phyloP scores from a whole-genome alignment of 2,329 filamentous ascomycete genomes.

The Pestalotiopsis sp. region DNA sequence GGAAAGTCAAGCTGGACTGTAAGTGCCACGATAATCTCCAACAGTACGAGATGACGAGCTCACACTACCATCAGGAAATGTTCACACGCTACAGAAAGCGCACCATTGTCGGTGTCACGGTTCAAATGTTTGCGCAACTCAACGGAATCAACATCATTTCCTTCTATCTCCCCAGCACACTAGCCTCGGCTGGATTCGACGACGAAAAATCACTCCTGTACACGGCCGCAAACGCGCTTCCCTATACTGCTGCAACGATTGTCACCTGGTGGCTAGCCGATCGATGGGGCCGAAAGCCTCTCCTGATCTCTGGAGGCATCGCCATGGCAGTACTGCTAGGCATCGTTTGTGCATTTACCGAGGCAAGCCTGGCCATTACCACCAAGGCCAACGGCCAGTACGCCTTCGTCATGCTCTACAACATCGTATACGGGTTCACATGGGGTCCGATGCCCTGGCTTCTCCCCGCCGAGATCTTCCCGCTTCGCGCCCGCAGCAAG shows the following conservation, averaged over 20 bases:
- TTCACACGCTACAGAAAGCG: neutral
- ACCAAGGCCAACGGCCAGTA: neutral
- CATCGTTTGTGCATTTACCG: neutral
- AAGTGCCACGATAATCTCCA: neutral
- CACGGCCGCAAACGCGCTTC: neutral
- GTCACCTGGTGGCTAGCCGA: slow-evolving; percentile 2
- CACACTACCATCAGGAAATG: neutral
- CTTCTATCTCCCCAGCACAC: neutral
- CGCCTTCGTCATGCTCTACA: neutral
- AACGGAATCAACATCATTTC: slow-evolving; percentile 4
- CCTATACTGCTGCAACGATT: neutral
- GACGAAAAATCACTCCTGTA: neutral
- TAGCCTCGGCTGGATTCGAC: neutral
- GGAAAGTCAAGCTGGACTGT: neutral
- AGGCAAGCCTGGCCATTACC: neutral
- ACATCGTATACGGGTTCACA: neutral
- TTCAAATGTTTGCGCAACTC: neutral
- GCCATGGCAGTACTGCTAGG: neutral
- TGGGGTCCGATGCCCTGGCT: slow-evolving; percentile 2
- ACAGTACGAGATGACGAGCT: neutral
- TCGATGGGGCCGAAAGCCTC: neutral
- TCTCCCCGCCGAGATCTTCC: neutral
- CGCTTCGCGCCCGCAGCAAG: neutral
- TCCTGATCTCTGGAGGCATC: neutral
- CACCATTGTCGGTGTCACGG: neutral